These are phyloP conservation scores for Neopestalotiopsis sp. DNA, from an alignment of 2,329 filamentous ascomycete genomes.

Conservation along the genomic window DNA sequence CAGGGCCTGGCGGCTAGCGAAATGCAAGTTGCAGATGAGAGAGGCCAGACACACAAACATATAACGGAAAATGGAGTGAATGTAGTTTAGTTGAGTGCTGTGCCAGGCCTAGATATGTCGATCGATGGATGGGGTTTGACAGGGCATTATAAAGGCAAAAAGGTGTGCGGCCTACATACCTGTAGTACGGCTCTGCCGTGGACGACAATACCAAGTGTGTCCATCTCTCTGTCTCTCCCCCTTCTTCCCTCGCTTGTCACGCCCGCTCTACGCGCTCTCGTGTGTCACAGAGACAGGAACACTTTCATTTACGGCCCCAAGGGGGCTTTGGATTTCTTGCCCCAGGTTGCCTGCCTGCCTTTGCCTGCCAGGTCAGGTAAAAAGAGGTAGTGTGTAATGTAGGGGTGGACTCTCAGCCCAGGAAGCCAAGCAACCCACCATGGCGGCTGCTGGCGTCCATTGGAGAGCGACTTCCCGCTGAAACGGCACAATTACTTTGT, in stretches of 20 bases:
- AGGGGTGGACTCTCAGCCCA: neutral
- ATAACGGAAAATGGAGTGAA: neutral
- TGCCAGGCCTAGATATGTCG: neutral
- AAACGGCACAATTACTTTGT: neutral
- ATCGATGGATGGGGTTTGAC: neutral
- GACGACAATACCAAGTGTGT: too few relatives aligned
- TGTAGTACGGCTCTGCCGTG: too few relatives aligned
- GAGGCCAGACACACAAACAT: neutral
- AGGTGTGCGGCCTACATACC: too few relatives aligned
- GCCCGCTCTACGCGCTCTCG: neutral
- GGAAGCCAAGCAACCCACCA: neutral
- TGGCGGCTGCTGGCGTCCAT: neutral
- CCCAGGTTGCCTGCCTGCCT: neutral
- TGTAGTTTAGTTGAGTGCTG: neutral
- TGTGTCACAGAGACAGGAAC: neutral
- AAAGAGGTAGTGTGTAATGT: neutral
- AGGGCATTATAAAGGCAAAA: neutral
- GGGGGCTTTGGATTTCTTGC: neutral
- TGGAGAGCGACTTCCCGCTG: constrained; percentile 7
- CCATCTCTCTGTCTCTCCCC: too few relatives aligned
- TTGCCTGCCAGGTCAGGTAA: neutral
- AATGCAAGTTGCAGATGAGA: neutral
- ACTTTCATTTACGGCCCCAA: neutral
- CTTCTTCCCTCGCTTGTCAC: neutral
- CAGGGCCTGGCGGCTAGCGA: constrained; percentile 20